Percentiles rank a stretch among this genome's conserved stretches.
Evolutionary conservation across 495 filamentous ascomycete species (phyloP).

Genomic region (Xylaria bambusicola): DNA sequence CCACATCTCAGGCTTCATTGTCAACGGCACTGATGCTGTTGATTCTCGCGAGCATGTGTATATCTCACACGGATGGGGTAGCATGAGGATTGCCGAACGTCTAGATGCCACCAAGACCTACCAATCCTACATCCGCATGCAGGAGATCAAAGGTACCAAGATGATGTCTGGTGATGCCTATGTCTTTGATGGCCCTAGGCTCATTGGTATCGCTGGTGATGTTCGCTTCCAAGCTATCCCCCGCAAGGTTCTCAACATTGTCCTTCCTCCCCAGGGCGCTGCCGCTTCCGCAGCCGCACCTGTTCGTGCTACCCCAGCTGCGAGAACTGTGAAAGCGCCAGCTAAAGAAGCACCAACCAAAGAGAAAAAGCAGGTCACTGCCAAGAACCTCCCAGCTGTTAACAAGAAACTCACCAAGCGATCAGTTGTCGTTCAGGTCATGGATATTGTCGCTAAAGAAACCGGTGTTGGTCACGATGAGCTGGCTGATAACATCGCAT

Average conservation of each 20-base stretch:
- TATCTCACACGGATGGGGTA: conserved; percentile 80
- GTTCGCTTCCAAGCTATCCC: conserved; percentile 68
- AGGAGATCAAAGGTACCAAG: conserved; percentile 51
- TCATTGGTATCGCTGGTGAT: conserved; percentile 55
- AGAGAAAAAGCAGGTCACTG: conserved; percentile 47
- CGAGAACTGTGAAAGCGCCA: conserved; percentile 46
- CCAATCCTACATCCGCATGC: conserved; percentile 71
- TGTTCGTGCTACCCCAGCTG: conserved; percentile 38
- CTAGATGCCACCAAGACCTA: conserved; percentile 67
- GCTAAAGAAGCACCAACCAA: conserved; percentile 40
- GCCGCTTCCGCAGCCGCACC: conserved; percentile 33
- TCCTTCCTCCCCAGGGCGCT: conserved; percentile 62
- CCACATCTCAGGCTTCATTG: conserved; percentile 74
- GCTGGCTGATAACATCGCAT: conserved; percentile 55
- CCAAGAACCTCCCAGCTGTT: conserved; percentile 43
- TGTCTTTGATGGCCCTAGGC: conserved; percentile 63
- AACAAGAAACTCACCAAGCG: conserved; percentile 41
- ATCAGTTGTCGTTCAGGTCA: conserved; percentile 46
- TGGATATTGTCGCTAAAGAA: conserved; percentile 67
- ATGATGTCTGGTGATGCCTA: conserved; percentile 63
- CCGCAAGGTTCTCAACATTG: conserved; percentile 64
- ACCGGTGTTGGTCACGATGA: conserved; percentile 64
- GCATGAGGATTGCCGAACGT: conserved; percentile 67
- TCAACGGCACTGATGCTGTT: conserved; percentile 74
- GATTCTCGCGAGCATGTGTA: conserved; percentile 72